Evolutionary conservation across 2,329 filamentous ascomycete genomes (phyloP).

Genomic region (Aureobasidium lini): DNA sequence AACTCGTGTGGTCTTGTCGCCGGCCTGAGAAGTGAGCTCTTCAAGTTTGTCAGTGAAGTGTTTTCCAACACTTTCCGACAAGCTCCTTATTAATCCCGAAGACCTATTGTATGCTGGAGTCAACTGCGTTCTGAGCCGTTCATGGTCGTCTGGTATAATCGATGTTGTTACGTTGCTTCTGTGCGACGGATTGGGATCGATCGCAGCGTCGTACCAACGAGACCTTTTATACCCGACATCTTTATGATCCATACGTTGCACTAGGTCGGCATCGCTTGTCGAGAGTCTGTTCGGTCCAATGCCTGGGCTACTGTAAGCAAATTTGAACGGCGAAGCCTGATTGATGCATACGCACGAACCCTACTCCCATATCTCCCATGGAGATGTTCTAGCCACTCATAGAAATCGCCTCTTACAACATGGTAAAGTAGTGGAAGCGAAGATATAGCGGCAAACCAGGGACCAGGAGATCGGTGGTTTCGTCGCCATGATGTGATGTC

Average conservation of each 20-base stretch:
- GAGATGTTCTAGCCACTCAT: not conserved
- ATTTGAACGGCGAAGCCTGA: too few species aligned
- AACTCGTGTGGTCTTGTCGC: not conserved
- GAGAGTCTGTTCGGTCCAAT: not conserved
- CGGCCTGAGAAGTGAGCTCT: not conserved
- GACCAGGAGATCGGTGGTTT: not conserved
- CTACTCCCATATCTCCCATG: not conserved
- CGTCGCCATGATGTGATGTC: not conserved
- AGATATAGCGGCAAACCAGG: not conserved
- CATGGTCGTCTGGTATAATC: not conserved
- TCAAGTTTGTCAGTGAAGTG: not conserved
- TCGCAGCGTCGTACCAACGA: not conserved
- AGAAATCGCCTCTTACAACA: not conserved
- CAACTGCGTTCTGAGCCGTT: not conserved
- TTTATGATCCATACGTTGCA: not conserved
- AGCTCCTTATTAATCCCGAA: not conserved
- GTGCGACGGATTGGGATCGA: not conserved
- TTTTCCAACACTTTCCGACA: not conserved
- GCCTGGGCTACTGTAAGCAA: not conserved
- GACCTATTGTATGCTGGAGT: not conserved
- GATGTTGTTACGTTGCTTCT: not conserved
- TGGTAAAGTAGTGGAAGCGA: not conserved
- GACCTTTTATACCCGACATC: not conserved
- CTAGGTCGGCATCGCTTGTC: not conserved
- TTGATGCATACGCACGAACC: not conserved